Conservation (phyloP, 2,329 filamentous ascomycete species). For the Exophiala viscosa region DNA sequence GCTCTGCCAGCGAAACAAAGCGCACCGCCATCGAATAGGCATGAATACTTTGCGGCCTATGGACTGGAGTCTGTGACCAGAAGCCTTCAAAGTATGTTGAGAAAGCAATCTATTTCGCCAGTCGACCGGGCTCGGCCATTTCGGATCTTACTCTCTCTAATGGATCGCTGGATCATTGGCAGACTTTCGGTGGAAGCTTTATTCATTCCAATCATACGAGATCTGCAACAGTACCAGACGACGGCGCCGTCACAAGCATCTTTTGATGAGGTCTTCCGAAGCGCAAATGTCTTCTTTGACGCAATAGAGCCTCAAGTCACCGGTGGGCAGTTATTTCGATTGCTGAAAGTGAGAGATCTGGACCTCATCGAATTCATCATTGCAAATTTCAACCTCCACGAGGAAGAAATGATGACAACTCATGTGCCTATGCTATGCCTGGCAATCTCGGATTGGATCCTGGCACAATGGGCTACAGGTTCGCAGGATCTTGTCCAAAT, state of each 20-base stretch:
- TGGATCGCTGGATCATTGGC: slow-evolving; percentile 98
- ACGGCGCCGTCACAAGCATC: slow-evolving; percentile 63
- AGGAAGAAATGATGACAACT: slow-evolving; percentile 75
- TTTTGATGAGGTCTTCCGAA: slow-evolving; percentile 82
- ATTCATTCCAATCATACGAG: slow-evolving; percentile 80
- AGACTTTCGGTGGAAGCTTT: slow-evolving; percentile 82
- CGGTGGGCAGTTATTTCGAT: slow-evolving; percentile 71
- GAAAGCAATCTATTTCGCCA: slow-evolving; percentile 51
- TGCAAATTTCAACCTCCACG: slow-evolving; percentile 80
- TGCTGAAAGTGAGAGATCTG: slow-evolving; percentile 55
- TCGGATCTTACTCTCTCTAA: slow-evolving; percentile 85
- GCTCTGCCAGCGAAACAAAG: slow-evolving; percentile 11
- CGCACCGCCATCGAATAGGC: slow-evolving; percentile 43
- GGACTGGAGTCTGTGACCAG: slow-evolving; percentile 71
- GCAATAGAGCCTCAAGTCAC: slow-evolving; percentile 93
- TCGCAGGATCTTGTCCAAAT: slow-evolving; percentile 8
- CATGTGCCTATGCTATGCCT: slow-evolving; percentile 22
- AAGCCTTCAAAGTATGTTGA: slow-evolving; percentile 74
- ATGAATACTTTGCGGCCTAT: slow-evolving; percentile 77
- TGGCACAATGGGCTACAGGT: background rate
- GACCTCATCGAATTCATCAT: slow-evolving; percentile 77
- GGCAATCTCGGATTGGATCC: slow-evolving; percentile 25
- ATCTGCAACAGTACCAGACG: slow-evolving; percentile 69
- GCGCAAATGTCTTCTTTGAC: slow-evolving; percentile 94
- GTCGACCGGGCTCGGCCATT: slow-evolving; percentile 77